phyloP scores from a whole-genome alignment of 306 rosid genomes.

The Pyrus pyrifolia region DNA sequence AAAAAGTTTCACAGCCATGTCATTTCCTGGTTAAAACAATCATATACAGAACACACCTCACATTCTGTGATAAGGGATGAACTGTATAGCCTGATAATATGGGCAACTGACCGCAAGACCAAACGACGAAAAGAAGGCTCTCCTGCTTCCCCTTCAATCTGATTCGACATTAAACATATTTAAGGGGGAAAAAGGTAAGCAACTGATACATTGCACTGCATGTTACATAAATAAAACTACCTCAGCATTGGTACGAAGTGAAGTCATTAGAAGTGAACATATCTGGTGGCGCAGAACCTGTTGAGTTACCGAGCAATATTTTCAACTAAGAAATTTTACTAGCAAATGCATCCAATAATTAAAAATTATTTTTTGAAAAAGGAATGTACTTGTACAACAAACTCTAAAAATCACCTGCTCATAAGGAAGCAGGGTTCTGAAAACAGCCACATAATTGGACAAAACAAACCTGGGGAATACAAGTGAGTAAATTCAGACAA shows the following conservation, averaged over 20 bases:
- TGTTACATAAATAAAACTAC: constrained; percentile 39
- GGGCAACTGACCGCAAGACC: constrained; percentile 98
- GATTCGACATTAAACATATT: constrained; percentile 22
- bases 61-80: constrained; percentile 90
- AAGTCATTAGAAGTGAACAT: constrained; percentile 91
- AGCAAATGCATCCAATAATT: neutral
- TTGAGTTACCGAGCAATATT: constrained; percentile 19
- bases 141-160: constrained; percentile 96
- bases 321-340: constrained; percentile 12
- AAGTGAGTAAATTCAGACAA: constrained; percentile 9
- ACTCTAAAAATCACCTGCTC: constrained; percentile 58
- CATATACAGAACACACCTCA: constrained; percentile 59
- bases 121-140: constrained; percentile 91
- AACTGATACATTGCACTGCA: constrained; percentile 6
- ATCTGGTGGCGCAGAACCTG: constrained; percentile 80
- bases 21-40: constrained; percentile 12
- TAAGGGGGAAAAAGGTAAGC: constrained; percentile 6
- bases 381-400: constrained; percentile 11
- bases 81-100: constrained; percentile 93
- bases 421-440: constrained; percentile 73
- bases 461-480: constrained; percentile 58
- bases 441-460: constrained; percentile 84
- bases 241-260: constrained; percentile 89
- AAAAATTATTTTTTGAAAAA: constrained; percentile 2
- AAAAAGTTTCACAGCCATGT: constrained; percentile 7